Conservation (phyloP, 257 asterid species). For the Striga asiatica region DNA sequence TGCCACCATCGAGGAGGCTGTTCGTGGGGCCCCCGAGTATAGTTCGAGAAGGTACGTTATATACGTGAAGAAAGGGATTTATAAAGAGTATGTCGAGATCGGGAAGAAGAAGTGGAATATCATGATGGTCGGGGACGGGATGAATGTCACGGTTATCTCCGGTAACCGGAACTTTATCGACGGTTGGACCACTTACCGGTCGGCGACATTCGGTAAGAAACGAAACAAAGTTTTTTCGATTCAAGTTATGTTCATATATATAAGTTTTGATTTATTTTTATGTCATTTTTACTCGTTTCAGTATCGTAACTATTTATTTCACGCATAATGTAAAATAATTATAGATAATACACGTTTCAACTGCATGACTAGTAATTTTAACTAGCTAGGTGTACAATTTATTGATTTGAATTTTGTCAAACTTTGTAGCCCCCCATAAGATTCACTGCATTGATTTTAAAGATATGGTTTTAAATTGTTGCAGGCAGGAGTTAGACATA, state of each 20-base stretch:
- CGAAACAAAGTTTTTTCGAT: background rate
- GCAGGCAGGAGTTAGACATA: constrained; percentile 12
- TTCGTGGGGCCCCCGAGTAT: constrained; percentile 29
- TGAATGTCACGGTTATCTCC: constrained; percentile 36
- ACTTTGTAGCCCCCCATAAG: background rate
- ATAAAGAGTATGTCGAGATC: constrained; percentile 48
- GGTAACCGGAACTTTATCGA: constrained; percentile 34
- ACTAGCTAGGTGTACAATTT: too few species aligned
- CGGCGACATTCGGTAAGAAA: constrained; percentile 53
- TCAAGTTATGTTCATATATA: too few species aligned
- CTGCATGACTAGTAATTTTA: too few species aligned
- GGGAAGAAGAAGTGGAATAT: constrained; percentile 47
- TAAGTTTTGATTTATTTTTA: too few species aligned
- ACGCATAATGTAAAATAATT: too few species aligned
- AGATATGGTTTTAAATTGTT: constrained; percentile 1
- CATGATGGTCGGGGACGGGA: constrained; percentile 60
- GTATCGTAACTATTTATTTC: too few species aligned
- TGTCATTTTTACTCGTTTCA: too few species aligned
- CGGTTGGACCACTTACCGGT: constrained; percentile 41
- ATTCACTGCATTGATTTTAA: constrained; percentile 9
- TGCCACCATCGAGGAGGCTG: constrained; percentile 33
- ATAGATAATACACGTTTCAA: too few species aligned
- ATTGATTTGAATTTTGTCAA: background rate
- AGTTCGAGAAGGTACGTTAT: constrained; percentile 30
- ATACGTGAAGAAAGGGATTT: constrained; percentile 47